phyloP scores from a whole-genome alignment of 2,329 filamentous ascomycete species.

The Colletotrichum plurivorum region DNA sequence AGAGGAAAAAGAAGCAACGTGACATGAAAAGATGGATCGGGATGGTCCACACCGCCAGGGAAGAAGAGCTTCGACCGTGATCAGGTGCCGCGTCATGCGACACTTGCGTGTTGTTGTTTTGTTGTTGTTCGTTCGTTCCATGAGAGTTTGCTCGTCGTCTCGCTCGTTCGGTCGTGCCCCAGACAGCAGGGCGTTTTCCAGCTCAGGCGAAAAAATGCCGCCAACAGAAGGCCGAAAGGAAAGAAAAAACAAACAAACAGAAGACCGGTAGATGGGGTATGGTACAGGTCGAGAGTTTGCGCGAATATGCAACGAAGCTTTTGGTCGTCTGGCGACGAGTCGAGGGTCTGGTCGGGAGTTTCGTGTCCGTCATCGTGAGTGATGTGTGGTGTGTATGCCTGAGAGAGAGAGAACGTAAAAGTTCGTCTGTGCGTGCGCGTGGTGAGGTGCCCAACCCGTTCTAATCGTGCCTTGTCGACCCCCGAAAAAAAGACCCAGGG shows the following conservation, averaged over 20 bases:
- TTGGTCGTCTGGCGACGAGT: constrained; percentile 32
- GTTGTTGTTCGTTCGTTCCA: constrained; percentile 9
- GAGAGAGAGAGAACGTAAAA: constrained; percentile 10
- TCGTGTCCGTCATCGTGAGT: constrained; percentile 39
- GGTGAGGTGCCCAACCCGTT: constrained; percentile 39
- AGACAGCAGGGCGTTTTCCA: constrained; percentile 34
- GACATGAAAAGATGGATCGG: constrained; percentile 37
- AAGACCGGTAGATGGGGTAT: constrained; percentile 38
- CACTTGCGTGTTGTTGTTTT: not conserved
- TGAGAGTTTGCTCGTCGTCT: constrained; percentile 27
- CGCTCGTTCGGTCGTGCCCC: constrained; percentile 30
- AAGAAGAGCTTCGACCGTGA: constrained; percentile 17
- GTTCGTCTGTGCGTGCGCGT: constrained; percentile 25
- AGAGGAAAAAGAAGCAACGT: constrained; percentile 31
- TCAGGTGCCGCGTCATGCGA: constrained; percentile 17
- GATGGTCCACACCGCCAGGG: constrained; percentile 19
- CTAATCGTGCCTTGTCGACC: constrained; percentile 36
- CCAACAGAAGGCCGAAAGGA: constrained; percentile 37
- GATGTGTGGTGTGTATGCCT: constrained; percentile 1
- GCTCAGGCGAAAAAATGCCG: constrained; percentile 30
- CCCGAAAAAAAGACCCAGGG: constrained; percentile 8
- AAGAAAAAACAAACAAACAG: constrained; percentile 40
- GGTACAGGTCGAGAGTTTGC: constrained; percentile 40
- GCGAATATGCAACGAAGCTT: constrained; percentile 40
- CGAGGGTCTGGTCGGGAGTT: constrained; percentile 33